Conservation (phyloP, 2,329 filamentous ascomycete genomes). For the Cucurbitaria berberidis region DNA sequence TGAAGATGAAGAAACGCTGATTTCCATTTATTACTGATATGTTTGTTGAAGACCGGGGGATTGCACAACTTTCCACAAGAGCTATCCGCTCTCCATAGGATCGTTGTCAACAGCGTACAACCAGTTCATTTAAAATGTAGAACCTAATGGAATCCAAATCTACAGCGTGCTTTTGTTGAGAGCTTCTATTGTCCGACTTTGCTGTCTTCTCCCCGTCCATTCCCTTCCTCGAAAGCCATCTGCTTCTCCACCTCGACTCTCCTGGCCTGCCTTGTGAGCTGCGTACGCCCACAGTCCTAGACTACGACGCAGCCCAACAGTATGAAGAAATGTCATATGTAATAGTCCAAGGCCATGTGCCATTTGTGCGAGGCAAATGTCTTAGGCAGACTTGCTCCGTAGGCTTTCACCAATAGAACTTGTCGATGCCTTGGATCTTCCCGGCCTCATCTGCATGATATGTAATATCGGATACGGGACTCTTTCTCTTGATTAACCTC, state of each 20-base stretch:
- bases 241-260: background rate
- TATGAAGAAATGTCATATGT: background rate
- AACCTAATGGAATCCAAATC: too few species aligned
- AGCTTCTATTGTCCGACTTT: background rate
- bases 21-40: too few species aligned
- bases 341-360: background rate
- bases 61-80: too few species aligned
- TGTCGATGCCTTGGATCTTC: background rate
- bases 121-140: too few species aligned
- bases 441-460: background rate
- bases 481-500: background rate
- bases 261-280: background rate
- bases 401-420: too few species aligned
- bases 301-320: background rate
- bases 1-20: too few species aligned
- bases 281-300: background rate
- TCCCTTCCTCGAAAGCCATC: background rate
- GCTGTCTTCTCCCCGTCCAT: background rate
- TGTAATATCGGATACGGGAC: background rate
- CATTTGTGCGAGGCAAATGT: background rate
- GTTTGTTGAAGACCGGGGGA: too few species aligned
- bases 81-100: too few species aligned
- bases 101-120: too few species aligned
- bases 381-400: background rate
- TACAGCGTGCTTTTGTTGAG: background rate